Percentiles rank a stretch among this genome's conserved stretches.
phyloP scores from a whole-genome alignment of 805 yeast genomes.

The Metschnikowia arizonensis region DNA sequence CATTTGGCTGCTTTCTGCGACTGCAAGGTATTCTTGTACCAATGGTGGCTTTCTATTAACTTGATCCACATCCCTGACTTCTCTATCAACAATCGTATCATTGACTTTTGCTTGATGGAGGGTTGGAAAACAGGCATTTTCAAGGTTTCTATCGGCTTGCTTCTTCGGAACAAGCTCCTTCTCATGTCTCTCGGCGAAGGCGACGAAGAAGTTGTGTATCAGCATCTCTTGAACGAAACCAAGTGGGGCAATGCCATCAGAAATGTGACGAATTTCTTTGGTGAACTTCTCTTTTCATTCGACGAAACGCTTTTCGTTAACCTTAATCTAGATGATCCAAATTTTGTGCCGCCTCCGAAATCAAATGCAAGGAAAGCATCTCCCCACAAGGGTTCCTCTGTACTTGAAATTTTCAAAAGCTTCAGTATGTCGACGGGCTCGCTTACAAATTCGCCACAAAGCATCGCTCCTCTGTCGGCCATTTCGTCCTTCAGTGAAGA shows the following conservation, averaged over 20 bases:
- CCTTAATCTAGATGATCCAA: not conserved
- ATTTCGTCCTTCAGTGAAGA: slow-evolving; percentile 8
- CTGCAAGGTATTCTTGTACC: slow-evolving; percentile 48
- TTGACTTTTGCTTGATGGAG: slow-evolving; percentile 51
- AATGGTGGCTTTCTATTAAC: slow-evolving; percentile 62
- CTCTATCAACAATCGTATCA: slow-evolving; percentile 43
- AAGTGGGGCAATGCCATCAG: slow-evolving; percentile 41
- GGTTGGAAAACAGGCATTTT: slow-evolving; percentile 52
- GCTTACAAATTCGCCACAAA: slow-evolving; percentile 9
- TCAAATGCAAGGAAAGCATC: slow-evolving; percentile 1
- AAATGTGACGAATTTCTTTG: slow-evolving; percentile 37
- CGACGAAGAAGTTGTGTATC: slow-evolving; percentile 42
- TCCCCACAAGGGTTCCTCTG: slow-evolving; percentile 18
- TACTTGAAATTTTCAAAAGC: slow-evolving; percentile 29
- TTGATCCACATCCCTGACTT: slow-evolving; percentile 58
- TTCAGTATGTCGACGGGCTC: slow-evolving; percentile 20
- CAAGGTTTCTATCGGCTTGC: slow-evolving; percentile 51
- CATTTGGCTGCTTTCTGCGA: slow-evolving; percentile 45
- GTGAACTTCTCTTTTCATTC: slow-evolving; percentile 34
- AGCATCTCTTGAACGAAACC: slow-evolving; percentile 40
- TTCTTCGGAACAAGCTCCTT: slow-evolving; percentile 46
- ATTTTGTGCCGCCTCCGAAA: slow-evolving; percentile 3
- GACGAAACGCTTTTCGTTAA: slow-evolving; percentile 28
- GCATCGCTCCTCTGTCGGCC: slow-evolving; percentile 11
- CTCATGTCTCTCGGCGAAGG: slow-evolving; percentile 29